Conservation (phyloP, 805 yeast species). For the Ogataea haglerorum region DNA sequence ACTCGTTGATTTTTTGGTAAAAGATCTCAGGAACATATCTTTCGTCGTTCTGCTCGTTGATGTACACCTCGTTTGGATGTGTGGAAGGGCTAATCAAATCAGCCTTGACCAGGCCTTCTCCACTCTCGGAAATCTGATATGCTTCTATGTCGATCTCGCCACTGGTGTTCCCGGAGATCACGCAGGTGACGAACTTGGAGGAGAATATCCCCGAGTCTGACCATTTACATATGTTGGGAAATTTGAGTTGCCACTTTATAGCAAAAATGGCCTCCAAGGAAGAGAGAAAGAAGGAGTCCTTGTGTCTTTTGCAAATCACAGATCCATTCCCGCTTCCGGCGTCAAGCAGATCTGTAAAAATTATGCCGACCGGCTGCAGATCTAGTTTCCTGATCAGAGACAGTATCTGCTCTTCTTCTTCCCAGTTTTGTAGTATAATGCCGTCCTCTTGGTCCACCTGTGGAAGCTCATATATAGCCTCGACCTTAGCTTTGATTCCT, state of each 20-base stretch:
- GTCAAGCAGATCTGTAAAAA: conserved; percentile 88
- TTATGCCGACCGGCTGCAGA: conserved; percentile 69
- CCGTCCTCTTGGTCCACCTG: conserved; percentile 89
- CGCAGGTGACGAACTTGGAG: conserved; percentile 91
- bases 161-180: conserved; percentile 79
- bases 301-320: conserved; percentile 89
- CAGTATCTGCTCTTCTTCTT: conserved; percentile 51
- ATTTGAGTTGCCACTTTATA: conserved; percentile 65
- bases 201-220: conserved; percentile 64
- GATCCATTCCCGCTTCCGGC: conserved; percentile 84
- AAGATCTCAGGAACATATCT: conserved; percentile 95
- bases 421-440: conserved; percentile 54
- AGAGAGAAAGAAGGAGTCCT: conserved; percentile 83
- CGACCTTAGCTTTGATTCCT: conserved; percentile 91
- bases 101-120: conserved; percentile 84
- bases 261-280: conserved; percentile 86
- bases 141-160: conserved; percentile 90
- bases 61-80: conserved; percentile 81
- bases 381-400: conserved; percentile 57
- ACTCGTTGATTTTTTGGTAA: conserved; percentile 81
- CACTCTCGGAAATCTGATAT: conserved; percentile 84
- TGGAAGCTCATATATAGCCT: conserved; percentile 90
- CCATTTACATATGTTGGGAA: conserved; percentile 63
- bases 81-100: conserved; percentile 85
- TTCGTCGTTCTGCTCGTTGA: conserved; percentile 65